Evolutionary conservation across 371 early-diverging fungal genomes (phyloP), one percentile per base, ranked within the genome.

Genomic region (Saksenaea vasiformis): DNA sequence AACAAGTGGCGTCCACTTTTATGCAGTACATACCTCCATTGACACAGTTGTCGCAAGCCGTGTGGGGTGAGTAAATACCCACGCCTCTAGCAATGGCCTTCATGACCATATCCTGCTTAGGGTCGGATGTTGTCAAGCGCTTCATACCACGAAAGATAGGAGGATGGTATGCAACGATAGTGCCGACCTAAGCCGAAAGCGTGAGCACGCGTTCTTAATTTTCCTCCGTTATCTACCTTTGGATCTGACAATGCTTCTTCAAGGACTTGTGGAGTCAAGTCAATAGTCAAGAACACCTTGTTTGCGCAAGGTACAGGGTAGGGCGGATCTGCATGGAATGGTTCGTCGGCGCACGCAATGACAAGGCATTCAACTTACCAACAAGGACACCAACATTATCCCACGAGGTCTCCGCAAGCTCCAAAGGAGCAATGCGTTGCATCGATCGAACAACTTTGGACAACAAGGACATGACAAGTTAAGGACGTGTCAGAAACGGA

Each of bases 41-140:
- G 2, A 78, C 73, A 58, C 90, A 87, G 64, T 84, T 87, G 76
- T 99, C 99, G 58, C 96, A 85, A 14, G 99, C 90, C 19, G 99
- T 98, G 73, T 99, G 99, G 54, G 99, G 99, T 19, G 93, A 93
- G 80, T 92, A 97, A 37, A 99, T 88, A 22, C 97, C 93, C 19
- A 99, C 87, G 35, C 95, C 94, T 34, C 85, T 83, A 34, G 92
- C 90, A 39, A 92, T 91, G 51, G 94, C 94, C 56, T 85, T 87
- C 55, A 95, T 78, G 1, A 96, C 88, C 70, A 96, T 88, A 61
- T 80, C 78, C 70, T 95, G 93, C 72, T 93, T 92, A 35, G 83
- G 77, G 66, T 95, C 90, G 17, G 75, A 73, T 64, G 90, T 71
- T 14, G 84, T 87, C 58, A 99, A 82, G 17, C 87, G 86, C 73